Percentiles rank a stretch among this genome's conserved stretches.
These are phyloP conservation scores for Boechera divaricarpa DNA, from an alignment of 345 rosid species.

Conservation along the genomic window DNA sequence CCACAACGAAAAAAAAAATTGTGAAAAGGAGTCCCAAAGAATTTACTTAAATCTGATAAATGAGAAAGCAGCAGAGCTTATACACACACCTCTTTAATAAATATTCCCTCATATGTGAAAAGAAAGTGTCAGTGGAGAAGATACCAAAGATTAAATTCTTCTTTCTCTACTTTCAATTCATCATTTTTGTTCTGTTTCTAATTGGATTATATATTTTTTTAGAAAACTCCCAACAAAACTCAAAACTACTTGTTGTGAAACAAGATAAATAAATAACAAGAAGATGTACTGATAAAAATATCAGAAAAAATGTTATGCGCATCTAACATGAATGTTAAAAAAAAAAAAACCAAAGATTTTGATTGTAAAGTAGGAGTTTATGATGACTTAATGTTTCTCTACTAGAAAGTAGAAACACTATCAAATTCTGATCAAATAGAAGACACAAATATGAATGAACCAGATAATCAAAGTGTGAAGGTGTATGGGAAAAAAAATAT, in stretches of 20 bases:
- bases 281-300: background rate
- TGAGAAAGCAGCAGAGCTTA: background rate
- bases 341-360: background rate
- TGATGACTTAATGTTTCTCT: background rate
- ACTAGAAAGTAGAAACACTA: background rate
- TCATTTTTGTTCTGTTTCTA: background rate
- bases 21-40: background rate
- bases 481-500: background rate
- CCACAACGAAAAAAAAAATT: background rate
- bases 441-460: background rate
- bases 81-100: background rate
- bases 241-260: background rate
- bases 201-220: background rate
- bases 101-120: background rate
- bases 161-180: background rate
- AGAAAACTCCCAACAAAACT: background rate
- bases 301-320: background rate
- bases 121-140: conserved; percentile 8
- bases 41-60: background rate
- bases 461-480: background rate
- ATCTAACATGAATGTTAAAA: background rate
- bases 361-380: background rate
- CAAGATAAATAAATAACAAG: background rate
- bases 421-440: background rate
- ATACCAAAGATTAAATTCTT: background rate